Evolutionary conservation across 768 basidiomycete genomes (phyloP), one percentile per base, ranked within the genome.

Genomic region (Fibroporia radiculosa): DNA sequence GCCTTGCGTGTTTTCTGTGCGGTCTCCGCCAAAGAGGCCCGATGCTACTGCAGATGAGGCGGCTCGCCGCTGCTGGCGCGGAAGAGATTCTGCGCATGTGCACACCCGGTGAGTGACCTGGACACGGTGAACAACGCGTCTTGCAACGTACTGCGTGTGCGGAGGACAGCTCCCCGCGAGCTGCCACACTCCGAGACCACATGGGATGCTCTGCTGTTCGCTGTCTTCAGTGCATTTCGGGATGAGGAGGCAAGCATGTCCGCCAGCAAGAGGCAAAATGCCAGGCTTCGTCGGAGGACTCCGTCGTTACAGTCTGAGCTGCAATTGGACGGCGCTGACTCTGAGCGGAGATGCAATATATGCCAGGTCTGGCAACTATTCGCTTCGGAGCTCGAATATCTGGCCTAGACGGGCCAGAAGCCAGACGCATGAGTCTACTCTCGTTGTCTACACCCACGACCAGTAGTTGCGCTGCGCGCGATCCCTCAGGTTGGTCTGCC

Each of bases 211-310:
- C 28, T n/a, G 24, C 32, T 13, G 26, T 41, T 49, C 11, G 45
- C 45, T 19, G 33, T 40, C 45, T 52, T 57, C 22, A 57, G 36
- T 6, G 44, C 55, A 50, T 55, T 47, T 13, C 58, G 52, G 27
- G 58, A 60, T 3, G 56, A 55, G 3, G 56, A 57, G 12, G 58
- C 58, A 16, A 60, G 50, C 58, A 60, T 59, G 13, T 32, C 28
- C 40, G 40, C 24, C 22, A 23, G 32, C 26, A 29, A 14, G 27
- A 29, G 11, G 24, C 18, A 39, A 39, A 39, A 39, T 39, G 38
- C 23, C 22, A 23, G 38, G 10, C 18, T 44, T 7, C 29, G 29
- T 31, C 29, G 29, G 29, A 31, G 10, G 10, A n/a, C 10, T n/a
- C 29, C 29, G 29, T 10, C 29, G 29, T n/a, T n/a, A 10, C 10